A percentile compares a stretch with the other conserved stretches of the same genome.
These are phyloP conservation scores for Trichoderma oligosporum DNA, from an alignment of 2,329 filamentous ascomycete genomes.

Conservation along the genomic window DNA sequence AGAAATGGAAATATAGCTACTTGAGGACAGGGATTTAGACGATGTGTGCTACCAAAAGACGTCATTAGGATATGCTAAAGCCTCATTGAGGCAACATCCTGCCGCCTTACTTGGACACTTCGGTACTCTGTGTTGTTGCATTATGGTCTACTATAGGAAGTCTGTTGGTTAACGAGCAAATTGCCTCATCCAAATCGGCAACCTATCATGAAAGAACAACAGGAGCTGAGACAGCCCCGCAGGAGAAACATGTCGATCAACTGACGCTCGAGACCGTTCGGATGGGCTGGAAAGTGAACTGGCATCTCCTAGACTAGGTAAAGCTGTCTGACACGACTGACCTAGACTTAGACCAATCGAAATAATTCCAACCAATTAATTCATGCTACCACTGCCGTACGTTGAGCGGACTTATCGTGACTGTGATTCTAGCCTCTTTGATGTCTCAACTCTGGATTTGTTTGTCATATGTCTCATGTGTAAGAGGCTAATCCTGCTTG, in stretches of 20 bases:
- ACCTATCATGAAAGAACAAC: background rate
- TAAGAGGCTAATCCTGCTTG: background rate
- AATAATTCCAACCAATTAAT: background rate
- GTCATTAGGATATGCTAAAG: constrained; percentile 5
- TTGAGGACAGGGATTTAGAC: background rate
- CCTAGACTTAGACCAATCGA: background rate
- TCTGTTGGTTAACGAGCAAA: background rate
- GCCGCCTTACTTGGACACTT: background rate
- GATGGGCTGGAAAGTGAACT: background rate
- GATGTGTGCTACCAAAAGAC: background rate
- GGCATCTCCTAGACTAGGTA: background rate
- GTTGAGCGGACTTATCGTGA: background rate
- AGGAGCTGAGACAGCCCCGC: background rate
- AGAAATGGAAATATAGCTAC: constrained; percentile 1
- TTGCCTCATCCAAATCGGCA: background rate
- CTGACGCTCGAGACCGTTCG: background rate
- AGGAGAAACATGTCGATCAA: constrained; percentile 2
- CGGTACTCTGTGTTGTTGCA: background rate
- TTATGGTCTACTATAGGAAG: background rate
- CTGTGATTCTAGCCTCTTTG: background rate
- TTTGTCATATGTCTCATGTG: background rate
- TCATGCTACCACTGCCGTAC: background rate
- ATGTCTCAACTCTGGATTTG: background rate
- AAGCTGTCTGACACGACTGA: background rate
- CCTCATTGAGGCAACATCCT: background rate